Evolutionary conservation across 371 early-diverging fungal genomes (phyloP).

Genomic region (Mucor saturninus): DNA sequence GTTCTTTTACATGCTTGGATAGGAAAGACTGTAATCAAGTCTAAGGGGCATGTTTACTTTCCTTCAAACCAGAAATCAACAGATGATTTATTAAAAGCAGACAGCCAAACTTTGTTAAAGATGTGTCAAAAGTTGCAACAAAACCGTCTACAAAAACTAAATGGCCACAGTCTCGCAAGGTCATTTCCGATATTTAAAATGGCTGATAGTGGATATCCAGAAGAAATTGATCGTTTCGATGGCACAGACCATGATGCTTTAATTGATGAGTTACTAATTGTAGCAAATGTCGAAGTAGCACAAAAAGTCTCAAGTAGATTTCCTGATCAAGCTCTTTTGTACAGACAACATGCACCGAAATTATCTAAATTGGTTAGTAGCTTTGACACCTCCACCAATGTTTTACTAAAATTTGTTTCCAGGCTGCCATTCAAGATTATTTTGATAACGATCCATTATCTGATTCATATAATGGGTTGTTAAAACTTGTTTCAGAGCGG

Average conservation of each 20-base stretch:
- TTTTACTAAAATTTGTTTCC: neutral
- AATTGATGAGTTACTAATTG: constrained; percentile 33
- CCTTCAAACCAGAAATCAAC: neutral
- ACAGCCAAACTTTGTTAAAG: constrained; percentile 12
- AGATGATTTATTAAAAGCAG: neutral
- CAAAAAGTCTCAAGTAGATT: constrained; percentile 40
- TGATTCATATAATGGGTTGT: constrained; percentile 19
- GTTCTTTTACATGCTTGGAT: constrained; percentile 55
- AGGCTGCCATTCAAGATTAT: constrained; percentile 28
- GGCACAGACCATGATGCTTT: constrained; percentile 23
- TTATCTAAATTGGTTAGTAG: constrained; percentile 24
- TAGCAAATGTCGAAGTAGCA: constrained; percentile 41
- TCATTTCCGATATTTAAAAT: constrained; percentile 23
- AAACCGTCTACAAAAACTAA: constrained; percentile 17
- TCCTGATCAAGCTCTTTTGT: constrained; percentile 42
- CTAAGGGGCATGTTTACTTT: constrained; percentile 41
- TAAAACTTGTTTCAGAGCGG: constrained; percentile 8
- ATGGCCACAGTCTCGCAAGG: constrained; percentile 17
- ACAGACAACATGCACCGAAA: constrained; percentile 31
- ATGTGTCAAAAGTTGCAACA: constrained; percentile 25
- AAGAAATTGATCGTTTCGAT: constrained; percentile 11
- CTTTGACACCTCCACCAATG: neutral
- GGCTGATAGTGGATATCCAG: constrained; percentile 37
- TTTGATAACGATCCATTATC: constrained; percentile 17
- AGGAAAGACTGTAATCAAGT: constrained; percentile 75